Base-by-base conservation (phyloP, 2,329 filamentous ascomycete species). In the Cordyceps farinosa region DNA sequence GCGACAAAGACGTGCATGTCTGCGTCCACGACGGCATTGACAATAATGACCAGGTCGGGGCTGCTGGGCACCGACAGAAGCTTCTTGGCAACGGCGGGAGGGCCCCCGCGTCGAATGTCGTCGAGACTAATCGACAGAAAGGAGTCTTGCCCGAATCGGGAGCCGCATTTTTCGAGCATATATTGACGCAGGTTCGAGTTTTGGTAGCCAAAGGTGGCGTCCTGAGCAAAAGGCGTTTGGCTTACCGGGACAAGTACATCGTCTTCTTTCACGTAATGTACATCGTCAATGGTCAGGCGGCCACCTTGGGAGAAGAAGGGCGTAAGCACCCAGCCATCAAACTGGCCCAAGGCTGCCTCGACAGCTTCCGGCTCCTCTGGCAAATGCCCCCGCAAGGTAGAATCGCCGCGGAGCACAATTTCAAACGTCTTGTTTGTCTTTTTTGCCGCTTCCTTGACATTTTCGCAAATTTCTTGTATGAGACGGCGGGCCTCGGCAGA, bases 281-380 rank as follows among this genome's bases (percentile, higher is more conserved):
- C 77, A 68, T 86, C 79, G 34, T 81, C 68, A 38, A 85, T 81
- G 0, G 83, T 86, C 53, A 80, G 80, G 3, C 84, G 72, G 0
- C 83, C 83, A 13, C 84, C 84, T 69, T 86, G 82, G 30, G 79
- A 74, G 71, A 86, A 87, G 69, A 85, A 85, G 0, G 83, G 84
- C 0, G 82, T 79, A 1, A 86, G 71, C 3, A 86, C 73, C 77
- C 82, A 82, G 0, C 77, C 80, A 66, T 84, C 81, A 9, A 77
- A 76, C 5, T 71, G 68, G 0, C 82, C 82, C 5, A 85, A 73
- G 3, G 80, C 78, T 3, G 75, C 74, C 65, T 83, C 78, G 1
- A 78, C 80, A 2, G 79, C 80, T 62, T 85, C 80, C 1, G 79
- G 76, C 70, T 85, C 83, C 2, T 82, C 72, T 0, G 82, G 83